Evolutionary conservation across 208 protist species (phyloP).

Genomic region (Leishmania martiniquensis): DNA sequence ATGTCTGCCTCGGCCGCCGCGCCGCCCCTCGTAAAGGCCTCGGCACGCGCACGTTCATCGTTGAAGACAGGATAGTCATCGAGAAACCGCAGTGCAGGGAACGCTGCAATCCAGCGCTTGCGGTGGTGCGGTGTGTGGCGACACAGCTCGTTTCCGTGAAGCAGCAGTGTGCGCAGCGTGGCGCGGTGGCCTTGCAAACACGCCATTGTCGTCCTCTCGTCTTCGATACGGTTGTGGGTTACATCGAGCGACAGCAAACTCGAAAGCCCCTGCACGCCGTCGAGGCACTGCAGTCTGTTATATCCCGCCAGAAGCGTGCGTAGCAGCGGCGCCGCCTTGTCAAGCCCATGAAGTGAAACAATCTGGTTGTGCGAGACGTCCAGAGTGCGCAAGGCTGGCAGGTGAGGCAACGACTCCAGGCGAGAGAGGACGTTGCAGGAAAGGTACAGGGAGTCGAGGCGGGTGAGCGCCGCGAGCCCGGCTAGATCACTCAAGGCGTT

Average conservation of each 20-base stretch:
- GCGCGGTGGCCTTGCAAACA: conserved; percentile 19
- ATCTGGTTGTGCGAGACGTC: conserved; percentile 91
- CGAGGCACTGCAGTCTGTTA: conserved; percentile 44
- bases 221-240: conserved; percentile 54
- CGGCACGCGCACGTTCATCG: conserved; percentile 71
- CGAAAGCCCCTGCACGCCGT: conserved; percentile 15
- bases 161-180: conserved; percentile 72
- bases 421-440: conserved; percentile 81
- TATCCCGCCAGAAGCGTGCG: conserved; percentile 60
- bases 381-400: conserved; percentile 68
- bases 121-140: conserved; percentile 66
- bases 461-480: conserved; percentile 56
- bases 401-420: conserved; percentile 62
- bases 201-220: conserved; percentile 35
- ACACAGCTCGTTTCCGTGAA: conserved; percentile 83
- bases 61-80: conserved; percentile 74
- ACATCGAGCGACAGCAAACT: conserved; percentile 62
- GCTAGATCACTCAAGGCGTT: conserved; percentile 88
- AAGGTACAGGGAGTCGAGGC: conserved; percentile 85
- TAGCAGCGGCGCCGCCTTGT: conserved; percentile 39
- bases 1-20: conserved; percentile 41
- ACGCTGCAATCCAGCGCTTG: conserved; percentile 67
- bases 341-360: conserved; percentile 37
- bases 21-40: conserved; percentile 68
- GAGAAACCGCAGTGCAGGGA: conserved; percentile 64